Evolutionary conservation across 2,329 filamentous ascomycete genomes (phyloP).

Genomic region (Fusarium abutilonis): DNA sequence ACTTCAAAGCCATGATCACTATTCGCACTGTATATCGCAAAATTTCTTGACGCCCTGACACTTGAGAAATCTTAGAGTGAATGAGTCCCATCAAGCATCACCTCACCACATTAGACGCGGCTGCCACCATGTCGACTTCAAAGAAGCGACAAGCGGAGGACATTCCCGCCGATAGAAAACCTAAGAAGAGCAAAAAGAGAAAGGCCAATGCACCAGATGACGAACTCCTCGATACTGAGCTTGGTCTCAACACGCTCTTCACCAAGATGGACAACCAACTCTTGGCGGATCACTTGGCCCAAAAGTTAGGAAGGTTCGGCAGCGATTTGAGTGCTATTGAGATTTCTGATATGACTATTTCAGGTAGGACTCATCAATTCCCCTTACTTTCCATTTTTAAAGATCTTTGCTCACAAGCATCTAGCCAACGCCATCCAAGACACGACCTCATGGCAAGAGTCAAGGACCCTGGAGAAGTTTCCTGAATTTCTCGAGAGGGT

Average conservation of each 20-base stretch:
- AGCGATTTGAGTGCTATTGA: conserved; percentile 85
- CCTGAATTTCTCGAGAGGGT: conserved; percentile 80
- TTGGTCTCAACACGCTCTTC: conserved; percentile 82
- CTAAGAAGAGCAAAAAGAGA: conserved; percentile 63
- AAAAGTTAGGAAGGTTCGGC: conserved; percentile 80
- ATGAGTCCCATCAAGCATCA: conserved; percentile 3
- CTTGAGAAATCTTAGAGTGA: conserved; percentile 19
- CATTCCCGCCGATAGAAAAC: conserved; percentile 51
- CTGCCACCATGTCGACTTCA: conserved; percentile 52
- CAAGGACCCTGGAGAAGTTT: conserved; percentile 76
- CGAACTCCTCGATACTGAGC: conserved; percentile 70
- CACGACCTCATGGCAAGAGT: conserved; percentile 76
- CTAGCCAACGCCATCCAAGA: conserved; percentile 79
- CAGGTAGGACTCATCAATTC: conserved; percentile 63
- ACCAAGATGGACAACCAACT: conserved; percentile 83
- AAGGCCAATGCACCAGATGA: conserved; percentile 67
- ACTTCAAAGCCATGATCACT: conserved; percentile 16
- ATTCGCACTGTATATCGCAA: conserved; percentile 38
- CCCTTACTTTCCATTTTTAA: not conserved
- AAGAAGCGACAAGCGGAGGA: conserved; percentile 68
- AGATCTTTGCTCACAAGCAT: conserved; percentile 1
- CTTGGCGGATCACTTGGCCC: conserved; percentile 85
- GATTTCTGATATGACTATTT: conserved; percentile 81
- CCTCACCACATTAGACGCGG: conserved; percentile 3
- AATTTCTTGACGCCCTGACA: conserved; percentile 39